Base-by-base conservation (phyloP, 495 filamentous ascomycete species). In the Aspergillus funiculosus region DNA sequence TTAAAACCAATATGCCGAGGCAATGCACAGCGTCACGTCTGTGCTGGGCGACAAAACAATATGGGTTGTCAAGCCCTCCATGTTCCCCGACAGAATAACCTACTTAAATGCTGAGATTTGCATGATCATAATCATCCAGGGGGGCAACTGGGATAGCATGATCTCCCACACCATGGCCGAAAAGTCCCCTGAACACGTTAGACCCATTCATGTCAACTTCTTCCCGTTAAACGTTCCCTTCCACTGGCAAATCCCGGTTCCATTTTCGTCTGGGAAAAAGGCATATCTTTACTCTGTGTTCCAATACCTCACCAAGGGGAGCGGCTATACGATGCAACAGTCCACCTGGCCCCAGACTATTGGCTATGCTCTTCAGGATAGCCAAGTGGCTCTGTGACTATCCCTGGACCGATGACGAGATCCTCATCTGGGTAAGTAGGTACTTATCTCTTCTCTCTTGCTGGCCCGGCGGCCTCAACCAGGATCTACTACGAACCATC, bases 351-450 rank as follows among this genome's bases (percentile, higher is more conserved):
- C 77, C 0, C 71, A 75, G 45, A 76, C 73, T 0, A 43, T 78
- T 1, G 71, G 66, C 5, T 79, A 74, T 43, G 68, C 64, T 0
- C 60, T 78, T 0, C 62, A 70, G 1, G 74, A 78, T 50, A 72
- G 67, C 46, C 77, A 76, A 0, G 62, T 76, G 2, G 74, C 59
- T 7, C 52, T 79, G 11, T 59, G 45, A 29, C 15, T 77, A 76
- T 45, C 48, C 63, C 1, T 80, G 75, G 74, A 75, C 72, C 0
- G 72, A 75, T 28, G 74, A 78, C 21, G 74, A 77, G 54, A 67
- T 79, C 15, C 43, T 77, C 28, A 76, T 72, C 0, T 79, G 76
- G 77, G 60, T 78, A 14, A 69, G 60, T 48, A 64, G 68, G 60
- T 48, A 64, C 78, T 11, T 78, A 79, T 53, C 67, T 57, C 25